Percentiles rank a stretch among this genome's conserved stretches.
These are phyloP conservation scores for Wickerhamiella lipophila DNA, from an alignment of 805 yeast species.

Conservation along the genomic window DNA sequence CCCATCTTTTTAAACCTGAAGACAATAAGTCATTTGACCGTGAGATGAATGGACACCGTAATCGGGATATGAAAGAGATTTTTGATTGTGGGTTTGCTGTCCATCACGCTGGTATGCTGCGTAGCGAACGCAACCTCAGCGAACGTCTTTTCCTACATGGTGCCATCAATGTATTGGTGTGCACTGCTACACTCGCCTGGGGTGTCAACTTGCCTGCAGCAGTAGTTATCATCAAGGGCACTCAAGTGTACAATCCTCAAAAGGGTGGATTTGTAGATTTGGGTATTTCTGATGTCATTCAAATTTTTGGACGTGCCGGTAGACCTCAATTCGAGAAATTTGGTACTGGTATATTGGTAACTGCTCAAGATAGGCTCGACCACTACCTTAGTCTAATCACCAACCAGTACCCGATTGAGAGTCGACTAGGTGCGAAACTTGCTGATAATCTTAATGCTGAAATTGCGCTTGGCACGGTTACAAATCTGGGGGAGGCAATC, in stretches of 20 bases:
- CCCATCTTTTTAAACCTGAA: constrained; percentile 45
- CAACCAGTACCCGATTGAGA: constrained; percentile 94
- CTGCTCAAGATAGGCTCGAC: constrained; percentile 67
- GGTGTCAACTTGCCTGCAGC: constrained; percentile 99
- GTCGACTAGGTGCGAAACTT: constrained; percentile 59
- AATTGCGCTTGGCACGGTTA: constrained; percentile 87
- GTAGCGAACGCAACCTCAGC: constrained; percentile 78
- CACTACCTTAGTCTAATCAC: constrained; percentile 81
- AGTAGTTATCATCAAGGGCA: constrained; percentile 90
- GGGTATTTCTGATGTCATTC: constrained; percentile 93
- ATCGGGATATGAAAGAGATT: constrained; percentile 67
- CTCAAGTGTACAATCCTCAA: constrained; percentile 88
- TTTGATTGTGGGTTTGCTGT: constrained; percentile 61
- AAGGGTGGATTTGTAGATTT: constrained; percentile 89
- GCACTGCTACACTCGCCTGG: constrained; percentile 98
- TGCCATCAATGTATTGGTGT: constrained; percentile 75
- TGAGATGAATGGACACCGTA: constrained; percentile 58
- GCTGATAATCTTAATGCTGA: constrained; percentile 95
- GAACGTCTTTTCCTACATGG: constrained; percentile 81
- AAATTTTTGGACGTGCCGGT: constrained; percentile 98
- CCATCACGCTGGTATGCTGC: constrained; percentile 94
- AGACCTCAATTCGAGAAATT: constrained; percentile 88
- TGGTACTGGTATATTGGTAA: constrained; percentile 87
- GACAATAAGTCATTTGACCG: constrained; percentile 34
- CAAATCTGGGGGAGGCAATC: constrained; percentile 86